Percentiles rank a stretch among this genome's conserved stretches.
phyloP scores from a whole-genome alignment of 1,284 basidiomycete species.

The Amylostereum areolatum region DNA sequence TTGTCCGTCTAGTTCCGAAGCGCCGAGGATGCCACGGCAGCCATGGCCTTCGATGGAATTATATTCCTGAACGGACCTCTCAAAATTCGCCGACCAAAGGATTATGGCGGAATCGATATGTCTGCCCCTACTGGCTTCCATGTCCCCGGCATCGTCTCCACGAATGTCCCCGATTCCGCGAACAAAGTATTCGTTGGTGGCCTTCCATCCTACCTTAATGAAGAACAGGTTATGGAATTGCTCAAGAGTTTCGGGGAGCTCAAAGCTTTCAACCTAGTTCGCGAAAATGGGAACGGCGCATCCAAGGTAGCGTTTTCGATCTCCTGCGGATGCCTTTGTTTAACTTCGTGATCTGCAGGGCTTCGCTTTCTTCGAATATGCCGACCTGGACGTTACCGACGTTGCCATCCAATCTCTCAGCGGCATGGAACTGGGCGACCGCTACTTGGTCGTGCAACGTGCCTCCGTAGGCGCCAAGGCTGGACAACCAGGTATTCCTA shows the following conservation, averaged over 20 bases:
- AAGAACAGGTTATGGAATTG: slow-evolving; percentile 97
- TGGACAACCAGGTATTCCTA: slow-evolving; percentile 52
- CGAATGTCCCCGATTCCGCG: slow-evolving; percentile 93
- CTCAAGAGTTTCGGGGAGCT: slow-evolving; percentile 97
- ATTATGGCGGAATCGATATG: slow-evolving; percentile 77
- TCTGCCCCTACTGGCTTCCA: slow-evolving; percentile 61
- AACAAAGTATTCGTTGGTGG: slow-evolving; percentile 99
- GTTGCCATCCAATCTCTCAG: slow-evolving; percentile 95
- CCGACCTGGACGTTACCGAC: slow-evolving; percentile 85
- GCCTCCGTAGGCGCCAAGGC: slow-evolving; percentile 89
- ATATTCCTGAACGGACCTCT: slow-evolving; percentile 90
- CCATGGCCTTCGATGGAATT: slow-evolving; percentile 95
- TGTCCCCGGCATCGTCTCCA: slow-evolving; percentile 92
- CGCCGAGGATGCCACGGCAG: slow-evolving; percentile 92
- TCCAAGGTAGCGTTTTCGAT: slow-evolving; percentile 65
- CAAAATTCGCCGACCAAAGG: slow-evolving; percentile 95
- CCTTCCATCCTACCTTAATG: slow-evolving; percentile 89
- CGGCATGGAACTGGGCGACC: slow-evolving; percentile 96
- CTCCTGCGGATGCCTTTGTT: neutral
- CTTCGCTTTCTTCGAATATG: slow-evolving; percentile 99
- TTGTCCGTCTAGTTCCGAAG: slow-evolving; percentile 75
- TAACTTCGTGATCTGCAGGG: slow-evolving; percentile 47
- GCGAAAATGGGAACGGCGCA: slow-evolving; percentile 82
- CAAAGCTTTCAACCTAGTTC: slow-evolving; percentile 95
- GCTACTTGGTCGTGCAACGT: slow-evolving; percentile 93